These are phyloP conservation scores for Pelargonium australe DNA, from an alignment of 441 rosid genomes.

Conservation along the genomic window DNA sequence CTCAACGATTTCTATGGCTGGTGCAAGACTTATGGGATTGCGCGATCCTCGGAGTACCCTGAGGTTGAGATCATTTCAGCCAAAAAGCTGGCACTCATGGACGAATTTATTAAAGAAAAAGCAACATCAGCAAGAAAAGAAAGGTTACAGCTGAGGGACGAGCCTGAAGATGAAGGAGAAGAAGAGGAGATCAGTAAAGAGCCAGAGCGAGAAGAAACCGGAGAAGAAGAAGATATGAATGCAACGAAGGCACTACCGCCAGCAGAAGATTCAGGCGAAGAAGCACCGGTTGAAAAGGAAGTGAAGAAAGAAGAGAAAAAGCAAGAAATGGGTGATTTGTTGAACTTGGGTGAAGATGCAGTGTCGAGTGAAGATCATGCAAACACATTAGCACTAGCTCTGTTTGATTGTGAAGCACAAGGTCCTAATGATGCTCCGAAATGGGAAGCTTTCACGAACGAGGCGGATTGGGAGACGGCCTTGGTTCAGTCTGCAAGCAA, in stretches of 20 bases:
- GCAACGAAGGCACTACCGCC: constrained; percentile 51
- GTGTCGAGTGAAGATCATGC: constrained; percentile 35
- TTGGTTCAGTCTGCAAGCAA: constrained; percentile 61
- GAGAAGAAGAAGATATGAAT: constrained; percentile 20
- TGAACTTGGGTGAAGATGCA: constrained; percentile 49
- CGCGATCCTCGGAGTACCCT: constrained; percentile 70
- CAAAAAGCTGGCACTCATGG: constrained; percentile 76
- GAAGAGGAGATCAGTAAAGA: constrained; percentile 12
- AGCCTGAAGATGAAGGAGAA: constrained; percentile 21
- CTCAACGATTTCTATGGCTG: constrained; percentile 61
- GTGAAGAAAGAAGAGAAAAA: constrained; percentile 15
- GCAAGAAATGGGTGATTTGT: constrained; percentile 42
- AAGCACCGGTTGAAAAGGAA: constrained; percentile 19
- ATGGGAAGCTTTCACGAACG: constrained; percentile 55
- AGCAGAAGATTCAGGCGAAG: constrained; percentile 35
- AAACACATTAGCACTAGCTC: constrained; percentile 49
- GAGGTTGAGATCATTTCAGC: constrained; percentile 68
- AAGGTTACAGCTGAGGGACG: constrained; percentile 21
- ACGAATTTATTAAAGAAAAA: constrained; percentile 70
- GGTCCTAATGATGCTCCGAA: constrained; percentile 20
- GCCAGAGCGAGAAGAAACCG: constrained; percentile 16
- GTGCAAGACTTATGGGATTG: constrained; percentile 62
- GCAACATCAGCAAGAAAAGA: constrained; percentile 28
- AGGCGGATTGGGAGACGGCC: constrained; percentile 63
- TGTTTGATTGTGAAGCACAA: constrained; percentile 47